Percentiles rank a stretch among this genome's conserved stretches.
Conservation (phyloP, 2,329 filamentous ascomycete species). For the Aspergillus arachidicola region DNA sequence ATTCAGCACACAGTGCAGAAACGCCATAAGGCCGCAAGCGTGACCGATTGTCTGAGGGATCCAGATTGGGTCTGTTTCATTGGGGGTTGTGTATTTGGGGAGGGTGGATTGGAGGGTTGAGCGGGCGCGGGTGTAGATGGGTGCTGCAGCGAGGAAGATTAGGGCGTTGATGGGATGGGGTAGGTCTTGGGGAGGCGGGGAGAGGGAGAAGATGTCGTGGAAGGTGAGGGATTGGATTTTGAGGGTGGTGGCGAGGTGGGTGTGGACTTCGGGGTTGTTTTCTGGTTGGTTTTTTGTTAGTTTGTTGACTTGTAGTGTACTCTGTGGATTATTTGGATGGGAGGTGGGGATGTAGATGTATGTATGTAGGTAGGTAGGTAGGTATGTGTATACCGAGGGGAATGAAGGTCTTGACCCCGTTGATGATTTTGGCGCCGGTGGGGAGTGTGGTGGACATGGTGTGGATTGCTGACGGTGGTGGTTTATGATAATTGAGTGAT, state of each 20-base stretch:
- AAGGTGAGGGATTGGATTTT: slow-evolving; percentile 52
- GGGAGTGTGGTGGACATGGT: slow-evolving; percentile 9
- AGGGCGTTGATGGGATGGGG: slow-evolving; percentile 52
- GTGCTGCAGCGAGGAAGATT: slow-evolving; percentile 55
- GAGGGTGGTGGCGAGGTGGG: slow-evolving; percentile 51
- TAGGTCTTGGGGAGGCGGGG: slow-evolving; percentile 52
- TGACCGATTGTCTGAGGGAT: slow-evolving; percentile 62
- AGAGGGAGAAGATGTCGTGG: slow-evolving; percentile 57
- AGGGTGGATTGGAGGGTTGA: slow-evolving; percentile 45
- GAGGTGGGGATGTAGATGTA: not conserved
- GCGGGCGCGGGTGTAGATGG: slow-evolving; percentile 46
- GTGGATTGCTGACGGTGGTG: not conserved
- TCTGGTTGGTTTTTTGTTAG: slow-evolving; percentile 37
- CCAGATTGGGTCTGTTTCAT: slow-evolving; percentile 57
- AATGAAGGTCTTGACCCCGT: slow-evolving; percentile 37
- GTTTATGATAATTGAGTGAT: not conserved
- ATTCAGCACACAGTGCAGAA: slow-evolving; percentile 59
- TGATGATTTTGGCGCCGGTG: slow-evolving; percentile 22
- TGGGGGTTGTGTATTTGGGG: slow-evolving; percentile 49
- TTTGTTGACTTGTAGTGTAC: not conserved
- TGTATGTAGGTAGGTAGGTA: not conserved
- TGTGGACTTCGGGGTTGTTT: slow-evolving; percentile 60
- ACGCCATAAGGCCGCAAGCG: slow-evolving; percentile 61
- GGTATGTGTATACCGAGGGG: slow-evolving; percentile 29
- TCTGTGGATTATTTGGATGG: not conserved